A percentile compares a stretch with the other conserved stretches of the same genome.
These are phyloP conservation scores for Cordyceps pruinosa DNA, from an alignment of 2,329 filamentous ascomycete species.

Conservation along the genomic window DNA sequence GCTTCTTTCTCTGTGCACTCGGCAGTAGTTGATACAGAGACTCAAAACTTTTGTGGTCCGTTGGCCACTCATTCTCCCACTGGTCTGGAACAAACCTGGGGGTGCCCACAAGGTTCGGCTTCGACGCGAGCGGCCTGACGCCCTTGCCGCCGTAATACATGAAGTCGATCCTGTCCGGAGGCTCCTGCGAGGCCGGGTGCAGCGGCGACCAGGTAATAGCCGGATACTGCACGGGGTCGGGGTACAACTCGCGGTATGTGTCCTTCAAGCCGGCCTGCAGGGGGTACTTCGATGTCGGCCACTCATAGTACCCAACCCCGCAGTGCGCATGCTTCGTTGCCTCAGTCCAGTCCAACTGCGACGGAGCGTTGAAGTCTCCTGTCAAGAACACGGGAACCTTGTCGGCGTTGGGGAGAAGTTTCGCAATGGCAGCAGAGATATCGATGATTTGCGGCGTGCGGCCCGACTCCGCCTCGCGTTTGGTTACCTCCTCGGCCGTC, in stretches of 20 bases:
- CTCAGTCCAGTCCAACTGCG: conserved; percentile 35
- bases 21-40: conserved; percentile 22
- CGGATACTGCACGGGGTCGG: conserved; percentile 26
- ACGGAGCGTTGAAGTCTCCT: conserved; percentile 38
- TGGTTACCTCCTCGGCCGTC: conserved; percentile 26
- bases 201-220: conserved; percentile 37
- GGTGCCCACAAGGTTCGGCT: conserved; percentile 26
- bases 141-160: conserved; percentile 31
- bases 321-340: conserved; percentile 28
- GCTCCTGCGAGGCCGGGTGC: conserved; percentile 29
- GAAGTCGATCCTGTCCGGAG: conserved; percentile 36
- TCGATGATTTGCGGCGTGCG: conserved; percentile 32
- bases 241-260: conserved; percentile 31
- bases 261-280: conserved; percentile 31
- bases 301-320: conserved; percentile 26
- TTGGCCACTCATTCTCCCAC: conserved; percentile 34
- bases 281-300: conserved; percentile 33
- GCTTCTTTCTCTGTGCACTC: neutral
- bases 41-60: conserved; percentile 32
- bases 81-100: conserved; percentile 29
- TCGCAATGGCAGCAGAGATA: conserved; percentile 27
- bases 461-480: conserved; percentile 28
- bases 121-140: conserved; percentile 26
- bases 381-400: conserved; percentile 30
- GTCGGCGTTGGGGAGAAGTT: conserved; percentile 24